Evolutionary conservation across 148 eudicot species (phyloP).

Genomic region (Spergularia bocconei): DNA sequence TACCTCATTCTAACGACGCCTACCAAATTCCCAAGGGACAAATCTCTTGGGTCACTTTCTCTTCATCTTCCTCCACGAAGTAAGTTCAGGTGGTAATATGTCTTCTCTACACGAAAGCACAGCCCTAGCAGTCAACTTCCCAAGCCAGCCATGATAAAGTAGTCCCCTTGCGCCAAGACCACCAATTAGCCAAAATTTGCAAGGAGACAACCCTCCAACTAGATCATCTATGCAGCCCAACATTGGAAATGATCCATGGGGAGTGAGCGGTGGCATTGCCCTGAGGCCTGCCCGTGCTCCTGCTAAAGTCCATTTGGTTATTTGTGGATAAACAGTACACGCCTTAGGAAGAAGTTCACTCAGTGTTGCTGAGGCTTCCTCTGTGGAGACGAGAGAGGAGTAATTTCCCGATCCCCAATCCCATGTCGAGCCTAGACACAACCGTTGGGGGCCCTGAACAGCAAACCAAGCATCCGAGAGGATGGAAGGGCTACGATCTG

Average conservation of each 20-base stretch:
- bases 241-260: slow-evolving; percentile 78
- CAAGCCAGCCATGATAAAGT: slow-evolving; percentile 87
- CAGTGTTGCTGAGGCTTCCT: slow-evolving; percentile 68
- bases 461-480: slow-evolving; percentile 97
- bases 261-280: slow-evolving; percentile 90
- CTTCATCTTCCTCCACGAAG: slow-evolving; percentile 58
- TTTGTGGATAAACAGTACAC: slow-evolving; percentile 52
- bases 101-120: slow-evolving; percentile 65
- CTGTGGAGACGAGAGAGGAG: slow-evolving; percentile 52
- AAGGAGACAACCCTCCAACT: slow-evolving; percentile 33
- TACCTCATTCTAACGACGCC: no score
- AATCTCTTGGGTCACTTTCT: slow-evolving; percentile 11
- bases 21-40: background rate
- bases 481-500: slow-evolving; percentile 65
- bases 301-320: slow-evolving; percentile 54
- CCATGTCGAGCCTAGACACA: slow-evolving; percentile 92
- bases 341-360: slow-evolving; percentile 85
- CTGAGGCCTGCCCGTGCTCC: slow-evolving; percentile 81
- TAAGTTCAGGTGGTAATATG: slow-evolving; percentile 62
- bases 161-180: slow-evolving; percentile 95
- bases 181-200: slow-evolving; percentile 74
- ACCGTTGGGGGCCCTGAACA: slow-evolving; percentile 55
- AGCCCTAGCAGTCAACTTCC: slow-evolving; percentile 73
- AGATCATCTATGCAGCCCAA: slow-evolving; percentile 68
- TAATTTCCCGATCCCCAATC: slow-evolving; percentile 82